Base-by-base conservation (phyloP, 1,284 basidiomycete species). In the Sporisorium sorghi region DNA sequence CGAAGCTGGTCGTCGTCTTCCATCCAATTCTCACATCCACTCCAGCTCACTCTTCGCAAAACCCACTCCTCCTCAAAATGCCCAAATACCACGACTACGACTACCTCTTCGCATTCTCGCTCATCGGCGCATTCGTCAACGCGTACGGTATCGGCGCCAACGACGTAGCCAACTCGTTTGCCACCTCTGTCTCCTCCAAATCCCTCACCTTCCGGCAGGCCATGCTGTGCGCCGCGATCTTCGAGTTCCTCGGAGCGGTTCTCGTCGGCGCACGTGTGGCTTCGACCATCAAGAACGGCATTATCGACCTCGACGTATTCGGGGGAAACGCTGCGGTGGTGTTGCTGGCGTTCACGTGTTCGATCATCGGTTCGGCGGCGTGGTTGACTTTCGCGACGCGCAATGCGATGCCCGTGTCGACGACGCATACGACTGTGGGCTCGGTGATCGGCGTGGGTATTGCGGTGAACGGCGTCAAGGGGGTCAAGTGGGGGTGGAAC, bases 91-190 rank as follows among this genome's bases (percentile, higher is more conserved):
- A 63, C 58, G 46, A 73, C 21, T 78, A 70, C 32, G 55, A 73
- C 69, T 78, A 73, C 49, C 68, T 78, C 44, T 75, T 78, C 52
- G 76, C 61, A 17, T 61, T 78, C 32, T 64, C 64, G 24, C 47
- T 68, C 24, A 64, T 78, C 57, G 61, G 57, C 24, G 70, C 71
- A 5, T 68, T 73, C 35, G 42, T 70, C 54, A 65, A 72, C 28
- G 64, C 73, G 17, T 78, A 58, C 56, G 62, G 65, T 19, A 78
- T 69, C 19, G 74, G 74, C 28, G 77, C 77, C 40, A 78, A 76
- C 53, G 77, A 78, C 51, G 77, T 78, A 0, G 77, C 74, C 63
- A 76, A 78, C 55, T 70, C 74, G 19, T 78, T 57, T 15, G 77
- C 77, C 47, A 78, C 77, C 17, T 67, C 62, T 7, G 77, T 78